Evolutionary conservation across 1,139 yeast genomes (phyloP), one percentile per base, ranked within the genome.

Genomic region (Arxiozyma telluris): DNA sequence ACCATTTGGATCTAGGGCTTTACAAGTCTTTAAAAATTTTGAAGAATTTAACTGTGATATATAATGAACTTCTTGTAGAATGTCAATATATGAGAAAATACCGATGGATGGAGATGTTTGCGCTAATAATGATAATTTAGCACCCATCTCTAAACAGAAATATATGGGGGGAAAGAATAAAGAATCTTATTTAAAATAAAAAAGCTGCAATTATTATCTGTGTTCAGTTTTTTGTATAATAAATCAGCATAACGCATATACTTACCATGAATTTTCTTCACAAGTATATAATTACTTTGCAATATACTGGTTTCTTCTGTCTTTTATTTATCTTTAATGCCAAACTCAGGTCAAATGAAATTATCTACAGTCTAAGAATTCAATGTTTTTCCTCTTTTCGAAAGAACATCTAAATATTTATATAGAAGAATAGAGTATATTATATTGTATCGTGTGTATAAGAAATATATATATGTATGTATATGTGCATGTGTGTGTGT

Each of bases 61-160:
- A 66, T 87, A 91, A 61, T 87, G 91, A 51, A 87, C 76, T 57
- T 83, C 82, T 38, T 81, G 82, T 25, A 93, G 74, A 52, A 87
- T 89, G 62, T 87, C 87, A 43, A 93, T 80, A 64, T 91, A 93
- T 1, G 98, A 91, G 39, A 94, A 90, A 5, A 90, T 78, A 15
- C 96, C 96, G 63, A 93, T 88, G 1, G 97, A 87, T 4, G 95
- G 91, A 3, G 97, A 90, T 17, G 93, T 82, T 7, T 96, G 96
- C 34, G 96, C 89, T 65, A 89, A 72, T 50, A 87, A 74, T 4
- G 97, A 90, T 60, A 91, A 73, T 67, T 87, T 86, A 22, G 88
- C 89, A 20, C 97, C 97, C 97, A 91, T 90, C 4, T 27, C 5
- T 17, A 1, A 8, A 27, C 11, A 9, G 17, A 3, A 17, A 7